A percentile compares a stretch with the other conserved stretches of the same genome.
phyloP scores from a whole-genome alignment of 2,329 filamentous ascomycete species.

The Lojkania enalia region DNA sequence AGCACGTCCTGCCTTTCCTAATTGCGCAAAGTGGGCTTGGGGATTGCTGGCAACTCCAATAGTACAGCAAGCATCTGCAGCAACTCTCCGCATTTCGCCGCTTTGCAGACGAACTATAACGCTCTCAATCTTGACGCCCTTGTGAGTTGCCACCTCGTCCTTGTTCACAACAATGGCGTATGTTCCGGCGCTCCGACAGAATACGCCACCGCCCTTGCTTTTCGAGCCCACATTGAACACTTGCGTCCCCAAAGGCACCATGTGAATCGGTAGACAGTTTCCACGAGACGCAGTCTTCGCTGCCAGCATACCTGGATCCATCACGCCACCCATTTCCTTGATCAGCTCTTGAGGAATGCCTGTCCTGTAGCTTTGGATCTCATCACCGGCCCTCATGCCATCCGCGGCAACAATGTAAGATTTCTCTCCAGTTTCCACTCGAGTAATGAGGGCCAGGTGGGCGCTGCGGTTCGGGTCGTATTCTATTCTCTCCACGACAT shows the following conservation, averaged over 20 bases:
- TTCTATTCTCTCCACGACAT: conserved; percentile 90
- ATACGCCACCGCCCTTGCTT: conserved; percentile 74
- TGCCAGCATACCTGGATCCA: conserved; percentile 94
- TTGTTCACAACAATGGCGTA: conserved; percentile 88
- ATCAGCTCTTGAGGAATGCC: conserved; percentile 88
- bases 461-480: conserved; percentile 92
- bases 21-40: conserved; percentile 83
- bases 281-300: conserved; percentile 92
- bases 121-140: conserved; percentile 69
- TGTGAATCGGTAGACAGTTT: conserved; percentile 92
- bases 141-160: conserved; percentile 67
- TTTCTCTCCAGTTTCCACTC: conserved; percentile 72
- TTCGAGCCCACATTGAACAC: conserved; percentile 86
- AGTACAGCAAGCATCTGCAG: conserved; percentile 90
- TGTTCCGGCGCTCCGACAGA: conserved; percentile 93
- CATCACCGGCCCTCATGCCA: conserved; percentile 87
- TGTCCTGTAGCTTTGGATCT: conserved; percentile 86
- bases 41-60: conserved; percentile 93
- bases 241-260: conserved; percentile 92
- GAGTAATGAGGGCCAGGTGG: conserved; percentile 85
- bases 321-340: conserved; percentile 85
- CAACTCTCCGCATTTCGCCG: conserved; percentile 86
- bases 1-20: conserved; percentile 93
- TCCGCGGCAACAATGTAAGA: conserved; percentile 96
- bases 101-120: conserved; percentile 88